Percentiles rank a stretch among this genome's conserved stretches.
Conservation (phyloP, 2,329 filamentous ascomycete genomes). For the Graphilbum fragrans region DNA sequence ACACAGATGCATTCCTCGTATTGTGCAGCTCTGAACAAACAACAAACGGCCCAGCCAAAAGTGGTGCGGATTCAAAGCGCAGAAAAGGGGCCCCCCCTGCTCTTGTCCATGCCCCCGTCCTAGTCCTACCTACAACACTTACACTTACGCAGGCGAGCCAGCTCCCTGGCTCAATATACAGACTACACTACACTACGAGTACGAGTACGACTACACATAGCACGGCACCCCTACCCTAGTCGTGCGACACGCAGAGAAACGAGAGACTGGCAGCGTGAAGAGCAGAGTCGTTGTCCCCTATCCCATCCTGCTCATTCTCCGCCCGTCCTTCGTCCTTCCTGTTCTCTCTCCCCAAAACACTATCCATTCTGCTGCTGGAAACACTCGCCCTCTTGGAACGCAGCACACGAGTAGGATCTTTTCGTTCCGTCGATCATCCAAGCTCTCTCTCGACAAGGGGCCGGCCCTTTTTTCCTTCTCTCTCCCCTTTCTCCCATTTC, state of each 20-base stretch:
- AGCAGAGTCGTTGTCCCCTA: not conserved
- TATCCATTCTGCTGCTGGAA: slow-evolving; percentile 10
- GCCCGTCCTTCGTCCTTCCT: not conserved
- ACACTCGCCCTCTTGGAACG: slow-evolving; percentile 15
- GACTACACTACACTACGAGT: not conserved
- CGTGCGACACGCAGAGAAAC: slow-evolving; percentile 25
- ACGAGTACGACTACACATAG: too few species aligned
- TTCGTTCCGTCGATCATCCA: slow-evolving; percentile 25
- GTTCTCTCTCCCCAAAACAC: not conserved
- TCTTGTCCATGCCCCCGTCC: not conserved
- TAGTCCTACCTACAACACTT: not conserved
- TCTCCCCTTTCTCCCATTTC: slow-evolving; percentile 1
- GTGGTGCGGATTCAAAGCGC: too few species aligned
- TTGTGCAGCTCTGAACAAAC: too few species aligned
- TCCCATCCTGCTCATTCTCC: too few species aligned
- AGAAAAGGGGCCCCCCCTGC: not conserved
- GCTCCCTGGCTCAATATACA: not conserved
- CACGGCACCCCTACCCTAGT: slow-evolving; percentile 11
- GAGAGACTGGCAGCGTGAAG: slow-evolving; percentile 12
- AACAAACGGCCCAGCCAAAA: too few species aligned
- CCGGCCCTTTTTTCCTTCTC: slow-evolving; percentile 17
- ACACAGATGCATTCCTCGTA: too few species aligned
- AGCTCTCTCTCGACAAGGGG: slow-evolving; percentile 16
- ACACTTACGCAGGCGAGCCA: not conserved
- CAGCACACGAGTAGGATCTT: slow-evolving; percentile 11